Evolutionary conservation across 1,284 basidiomycete genomes (phyloP).

Genomic region (Cutaneotrichosporon sp.): DNA sequence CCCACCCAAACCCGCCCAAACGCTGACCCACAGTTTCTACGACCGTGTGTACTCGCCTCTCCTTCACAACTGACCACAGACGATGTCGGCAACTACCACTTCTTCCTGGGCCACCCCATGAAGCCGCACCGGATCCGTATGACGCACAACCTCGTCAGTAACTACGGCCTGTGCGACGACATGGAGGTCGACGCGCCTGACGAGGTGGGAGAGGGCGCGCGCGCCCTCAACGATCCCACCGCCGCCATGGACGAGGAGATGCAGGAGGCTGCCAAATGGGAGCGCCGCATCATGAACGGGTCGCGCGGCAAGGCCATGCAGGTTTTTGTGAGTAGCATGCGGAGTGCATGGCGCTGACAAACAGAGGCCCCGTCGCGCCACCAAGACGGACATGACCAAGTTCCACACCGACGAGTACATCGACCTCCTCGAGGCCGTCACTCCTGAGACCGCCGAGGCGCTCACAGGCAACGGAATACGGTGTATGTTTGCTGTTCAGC

Average conservation of each 20-base stretch:
- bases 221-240: constrained; percentile 32
- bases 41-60: constrained; percentile 32
- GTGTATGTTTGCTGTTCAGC: constrained; percentile 69
- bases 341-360: neutral
- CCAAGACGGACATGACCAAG: constrained; percentile 77
- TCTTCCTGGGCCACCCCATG: constrained; percentile 88
- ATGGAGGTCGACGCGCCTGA: constrained; percentile 32
- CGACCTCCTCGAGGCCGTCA: constrained; percentile 82
- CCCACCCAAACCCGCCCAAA: too few relatives aligned
- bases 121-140: constrained; percentile 92
- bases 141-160: constrained; percentile 86
- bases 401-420: constrained; percentile 99
- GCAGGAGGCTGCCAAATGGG: constrained; percentile 32
- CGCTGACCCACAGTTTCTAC: constrained; percentile 33
- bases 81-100: constrained; percentile 61
- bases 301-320: constrained; percentile 67
- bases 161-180: constrained; percentile 70
- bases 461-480: constrained; percentile 78
- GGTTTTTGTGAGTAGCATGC: constrained; percentile 69
- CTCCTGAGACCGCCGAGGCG: constrained; percentile 81
- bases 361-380: constrained; percentile 77
- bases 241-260: constrained; percentile 24
- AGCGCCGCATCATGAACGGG: constrained; percentile 36
- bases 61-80: constrained; percentile 18
- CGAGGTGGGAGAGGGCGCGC: constrained; percentile 30